These are phyloP conservation scores for Bryoerythrophyllum caledonicum DNA, from an alignment of 225 moss, liverwort and hornwort genomes.

Conservation along the genomic window DNA sequence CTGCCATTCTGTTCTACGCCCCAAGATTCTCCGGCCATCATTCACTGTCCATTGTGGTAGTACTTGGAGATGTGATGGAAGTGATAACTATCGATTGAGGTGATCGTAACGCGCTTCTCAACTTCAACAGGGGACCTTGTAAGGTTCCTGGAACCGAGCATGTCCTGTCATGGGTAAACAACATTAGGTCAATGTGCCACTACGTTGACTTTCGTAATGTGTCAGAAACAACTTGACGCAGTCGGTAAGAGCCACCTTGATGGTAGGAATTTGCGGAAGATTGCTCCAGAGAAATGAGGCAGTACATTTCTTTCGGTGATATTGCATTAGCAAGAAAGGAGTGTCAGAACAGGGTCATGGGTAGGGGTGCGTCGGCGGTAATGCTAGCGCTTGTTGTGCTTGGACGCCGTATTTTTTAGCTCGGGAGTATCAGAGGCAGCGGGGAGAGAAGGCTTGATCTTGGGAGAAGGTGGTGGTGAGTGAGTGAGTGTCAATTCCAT, in stretches of 20 bases:
- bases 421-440: neutral
- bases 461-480: neutral
- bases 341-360: neutral
- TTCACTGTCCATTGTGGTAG: neutral
- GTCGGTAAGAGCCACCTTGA: neutral
- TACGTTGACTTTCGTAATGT: neutral
- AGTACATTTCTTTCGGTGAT: neutral
- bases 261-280: neutral
- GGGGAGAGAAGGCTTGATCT: too few relatives aligned
- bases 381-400: slow-evolving; percentile 5
- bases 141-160: neutral
- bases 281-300: neutral
- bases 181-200: neutral
- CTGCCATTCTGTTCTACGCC: neutral
- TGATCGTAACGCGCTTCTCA: neutral
- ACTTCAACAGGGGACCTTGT: too few relatives aligned
- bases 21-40: neutral
- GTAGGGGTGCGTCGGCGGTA: neutral
- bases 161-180: neutral
- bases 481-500: neutral
- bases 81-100: neutral
- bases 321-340: neutral
- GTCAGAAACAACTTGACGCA: slow-evolving; percentile 8
- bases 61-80: neutral
- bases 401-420: neutral